Base-by-base conservation (phyloP, 1,139 yeast species). In the Blastobotrys aristatus region DNA sequence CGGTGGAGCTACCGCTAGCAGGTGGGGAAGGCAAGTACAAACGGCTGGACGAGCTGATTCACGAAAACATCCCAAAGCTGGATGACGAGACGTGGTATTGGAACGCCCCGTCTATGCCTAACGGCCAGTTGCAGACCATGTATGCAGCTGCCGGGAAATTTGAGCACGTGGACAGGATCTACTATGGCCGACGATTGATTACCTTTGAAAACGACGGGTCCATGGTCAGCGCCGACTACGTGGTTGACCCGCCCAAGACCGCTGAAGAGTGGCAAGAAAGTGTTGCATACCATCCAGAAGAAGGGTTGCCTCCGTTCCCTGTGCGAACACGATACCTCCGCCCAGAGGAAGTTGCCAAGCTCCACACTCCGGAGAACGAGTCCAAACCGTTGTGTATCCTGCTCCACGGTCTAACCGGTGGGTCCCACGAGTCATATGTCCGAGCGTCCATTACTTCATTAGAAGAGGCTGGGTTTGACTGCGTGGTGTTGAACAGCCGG, bases 371-470 rank as follows among this genome's bases (percentile, higher is more conserved):
- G 1, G 61, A 61, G 1, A 62, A 63, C 26, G 72, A 69, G 26
- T 64, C 68, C 4, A 75, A 71, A 47, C 96, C 96, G 1, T 68
- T 89, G 47, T 75, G 85, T 30, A 75, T 89, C 22, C 72, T 84
- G 4, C 68, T 83, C 44, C 97, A 90, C 61, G 97, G 97, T 0
- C 75, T 90, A 35, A 90, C 88, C 4, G 97, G 97, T 18, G 96
- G 97, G 0, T 84, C 95, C 18, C 95, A 88, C 57, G 97, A 90
- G 62, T 79, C 92, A 2, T 80, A 89, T 58, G 84, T 89, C 49
- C 77, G 96, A 51, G 81, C 90, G 50, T 57, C 63, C 8, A 52
- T 67, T 36, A 46, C 49, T 5, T 43, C 53, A 6, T 49, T 54
- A 29, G 50, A 56, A 13, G 54, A 53, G 21, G 53, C 53, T 16